Evolutionary conservation across 768 basidiomycete species (phyloP).

Genomic region (Coprinopsis cinerea): DNA sequence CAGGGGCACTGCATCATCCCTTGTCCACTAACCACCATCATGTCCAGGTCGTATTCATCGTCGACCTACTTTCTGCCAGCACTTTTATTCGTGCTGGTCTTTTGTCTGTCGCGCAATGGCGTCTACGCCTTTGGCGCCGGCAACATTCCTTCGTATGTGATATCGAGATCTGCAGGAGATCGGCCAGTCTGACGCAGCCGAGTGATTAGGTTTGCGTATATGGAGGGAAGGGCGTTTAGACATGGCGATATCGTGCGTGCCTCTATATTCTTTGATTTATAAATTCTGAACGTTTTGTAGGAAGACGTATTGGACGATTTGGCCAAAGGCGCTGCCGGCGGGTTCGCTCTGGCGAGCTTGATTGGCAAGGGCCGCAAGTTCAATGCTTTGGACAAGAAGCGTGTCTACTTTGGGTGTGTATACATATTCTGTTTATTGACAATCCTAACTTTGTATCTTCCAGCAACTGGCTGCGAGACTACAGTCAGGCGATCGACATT

Average conservation of each 20-base stretch:
- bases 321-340: slow-evolving; percentile 48
- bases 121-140: slow-evolving; percentile 79
- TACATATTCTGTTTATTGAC: not conserved
- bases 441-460: not conserved
- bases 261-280: slow-evolving; percentile 5
- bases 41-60: slow-evolving; percentile 21
- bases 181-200: slow-evolving; percentile 11
- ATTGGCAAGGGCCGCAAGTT: slow-evolving; percentile 67
- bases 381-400: slow-evolving; percentile 72
- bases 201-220: slow-evolving; percentile 60
- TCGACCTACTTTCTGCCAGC: slow-evolving; percentile 37
- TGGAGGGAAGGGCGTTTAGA: slow-evolving; percentile 80
- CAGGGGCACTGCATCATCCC: no score
- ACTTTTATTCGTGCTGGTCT: slow-evolving; percentile 42
- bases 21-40: slow-evolving; percentile 15
- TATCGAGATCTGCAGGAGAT: slow-evolving; percentile 11
- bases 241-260: slow-evolving; percentile 81
- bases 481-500: slow-evolving; percentile 83
- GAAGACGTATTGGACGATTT: slow-evolving; percentile 65
- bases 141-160: slow-evolving; percentile 69
- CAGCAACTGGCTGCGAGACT: slow-evolving; percentile 87
- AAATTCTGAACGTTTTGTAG: slow-evolving; percentile 28
- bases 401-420: slow-evolving; percentile 73
- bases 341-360: slow-evolving; percentile 53
- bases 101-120: slow-evolving; percentile 51